Evolutionary conservation across 768 basidiomycete genomes (phyloP), one percentile per base, ranked within the genome.

Genomic region (Kwoniella sp.): DNA sequence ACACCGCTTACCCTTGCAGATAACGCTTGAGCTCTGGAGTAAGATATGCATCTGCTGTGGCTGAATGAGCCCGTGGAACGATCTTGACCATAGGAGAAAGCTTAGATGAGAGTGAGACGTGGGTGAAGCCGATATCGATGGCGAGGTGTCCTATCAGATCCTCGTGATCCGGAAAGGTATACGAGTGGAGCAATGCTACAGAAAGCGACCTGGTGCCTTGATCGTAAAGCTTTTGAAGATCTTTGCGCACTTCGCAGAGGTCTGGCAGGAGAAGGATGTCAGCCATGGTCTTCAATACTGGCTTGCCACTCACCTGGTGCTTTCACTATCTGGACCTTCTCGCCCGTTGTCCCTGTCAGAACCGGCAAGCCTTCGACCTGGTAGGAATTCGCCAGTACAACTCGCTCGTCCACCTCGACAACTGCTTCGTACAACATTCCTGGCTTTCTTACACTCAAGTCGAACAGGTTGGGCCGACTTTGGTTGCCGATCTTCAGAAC

Each of bases 151-250:
- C 92, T 17, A 97, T 80, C 53, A 84, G 77, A 2, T 82, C 82
- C 77, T 97, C 94, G 76, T 98, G 95, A 8, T 88, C 85, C 0
- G 90, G 90, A 78, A 85, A 92, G 4, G 91, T 92, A 55, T 68
- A 74, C 13, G 64, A 67, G 50, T 73, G 72, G 13, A 69, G 68
- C 55, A 77, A 69, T 8, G 69, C 73, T 25, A 77, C 65, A 37
- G 69, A 71, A 30, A 73, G 54, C 51, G 55, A 68, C 22, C 90
- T 88, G 72, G 90, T 90, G 3, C 92, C 95, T 24, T 86, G 83
- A 13, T 85, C 86, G 78, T 88, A 90, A 22, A 98, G 83, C 24
- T 81, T 81, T 73, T 88, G 81, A 2, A 97, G 83, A 72, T 92
- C 87, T 1, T 74, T 65, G 67, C 83, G 84, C 24, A 91, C 83